phyloP scores from a whole-genome alignment of 1,284 basidiomycete species.

The Heterobasidion occidentale region DNA sequence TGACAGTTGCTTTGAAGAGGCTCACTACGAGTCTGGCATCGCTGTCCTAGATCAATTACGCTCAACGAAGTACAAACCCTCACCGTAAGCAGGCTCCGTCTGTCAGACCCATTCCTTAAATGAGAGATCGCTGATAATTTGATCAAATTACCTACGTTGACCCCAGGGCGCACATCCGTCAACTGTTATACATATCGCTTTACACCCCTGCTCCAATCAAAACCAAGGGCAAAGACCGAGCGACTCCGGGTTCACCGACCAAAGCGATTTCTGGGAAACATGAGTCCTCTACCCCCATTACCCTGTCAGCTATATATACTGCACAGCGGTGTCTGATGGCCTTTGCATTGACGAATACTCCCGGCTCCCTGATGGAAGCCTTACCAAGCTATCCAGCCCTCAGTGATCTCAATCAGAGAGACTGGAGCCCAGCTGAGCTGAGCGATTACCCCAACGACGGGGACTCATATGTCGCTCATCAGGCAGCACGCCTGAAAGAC shows the following conservation, averaged over 20 bases:
- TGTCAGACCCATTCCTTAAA: background rate
- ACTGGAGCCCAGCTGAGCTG: constrained; percentile 1
- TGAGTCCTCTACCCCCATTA: constrained; percentile 35
- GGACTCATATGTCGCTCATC: constrained; percentile 49
- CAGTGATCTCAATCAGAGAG: background rate
- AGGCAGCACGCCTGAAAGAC: constrained; percentile 42
- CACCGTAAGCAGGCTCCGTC: constrained; percentile 33
- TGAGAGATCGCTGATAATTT: background rate
- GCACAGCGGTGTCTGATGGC: constrained; percentile 50
- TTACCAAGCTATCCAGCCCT: constrained; percentile 39
- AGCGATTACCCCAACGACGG: constrained; percentile 26
- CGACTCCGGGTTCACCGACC: constrained; percentile 16
- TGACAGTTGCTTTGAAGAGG: constrained; percentile 66
- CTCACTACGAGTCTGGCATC: constrained; percentile 61
- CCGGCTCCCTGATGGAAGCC: constrained; percentile 42
- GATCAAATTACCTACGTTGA: constrained; percentile 8
- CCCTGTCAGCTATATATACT: constrained; percentile 28
- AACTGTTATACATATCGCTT: constrained; percentile 60
- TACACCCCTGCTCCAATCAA: constrained; percentile 36
- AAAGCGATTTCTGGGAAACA: constrained; percentile 17
- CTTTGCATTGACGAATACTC: constrained; percentile 47
- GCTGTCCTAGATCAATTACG: constrained; percentile 51
- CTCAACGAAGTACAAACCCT: constrained; percentile 42
- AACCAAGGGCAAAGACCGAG: constrained; percentile 17
- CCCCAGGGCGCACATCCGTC: constrained; percentile 50